Percentiles rank a stretch among this genome's conserved stretches.
Conservation (phyloP, 306 rosid genomes). For the Prinsepia uniflora region DNA sequence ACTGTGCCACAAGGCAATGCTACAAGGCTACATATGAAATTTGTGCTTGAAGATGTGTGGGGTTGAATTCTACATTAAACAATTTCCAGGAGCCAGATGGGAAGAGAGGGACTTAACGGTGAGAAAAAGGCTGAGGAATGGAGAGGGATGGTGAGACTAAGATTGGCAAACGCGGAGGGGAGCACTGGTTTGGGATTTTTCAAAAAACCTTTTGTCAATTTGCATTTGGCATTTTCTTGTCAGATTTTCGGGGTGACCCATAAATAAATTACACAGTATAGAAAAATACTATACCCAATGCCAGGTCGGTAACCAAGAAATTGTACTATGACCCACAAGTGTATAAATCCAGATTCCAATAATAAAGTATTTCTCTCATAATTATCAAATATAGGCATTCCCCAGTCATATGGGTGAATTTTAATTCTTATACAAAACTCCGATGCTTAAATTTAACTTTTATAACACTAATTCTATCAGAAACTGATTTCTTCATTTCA, state of each 20-base stretch:
- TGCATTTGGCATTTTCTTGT: slow-evolving; percentile 53
- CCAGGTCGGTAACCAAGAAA: background rate
- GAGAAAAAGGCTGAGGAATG: background rate
- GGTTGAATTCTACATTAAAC: background rate
- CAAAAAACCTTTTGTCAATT: slow-evolving; percentile 23
- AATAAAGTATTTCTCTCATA: no score
- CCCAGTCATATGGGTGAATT: no score
- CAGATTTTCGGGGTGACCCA: slow-evolving; percentile 32
- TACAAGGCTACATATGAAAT: no score
- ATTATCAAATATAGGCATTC: no score
- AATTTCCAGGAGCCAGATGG: slow-evolving; percentile 5
- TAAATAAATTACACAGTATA: background rate
- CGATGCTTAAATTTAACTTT: no score
- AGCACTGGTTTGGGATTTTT: slow-evolving; percentile 9
- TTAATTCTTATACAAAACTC: no score
- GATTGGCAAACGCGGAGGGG: slow-evolving; percentile 11
- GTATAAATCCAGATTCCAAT: no score
- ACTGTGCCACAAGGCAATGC: no score
- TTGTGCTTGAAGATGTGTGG: background rate
- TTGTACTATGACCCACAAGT: no score
- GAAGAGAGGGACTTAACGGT: slow-evolving; percentile 30
- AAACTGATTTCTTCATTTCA: no score
- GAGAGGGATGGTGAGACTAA: slow-evolving; percentile 9
- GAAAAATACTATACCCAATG: background rate
- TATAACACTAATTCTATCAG: no score